These are phyloP conservation scores for Fusarium chaquense DNA, from an alignment of 2,329 filamentous ascomycete genomes.

Conservation along the genomic window DNA sequence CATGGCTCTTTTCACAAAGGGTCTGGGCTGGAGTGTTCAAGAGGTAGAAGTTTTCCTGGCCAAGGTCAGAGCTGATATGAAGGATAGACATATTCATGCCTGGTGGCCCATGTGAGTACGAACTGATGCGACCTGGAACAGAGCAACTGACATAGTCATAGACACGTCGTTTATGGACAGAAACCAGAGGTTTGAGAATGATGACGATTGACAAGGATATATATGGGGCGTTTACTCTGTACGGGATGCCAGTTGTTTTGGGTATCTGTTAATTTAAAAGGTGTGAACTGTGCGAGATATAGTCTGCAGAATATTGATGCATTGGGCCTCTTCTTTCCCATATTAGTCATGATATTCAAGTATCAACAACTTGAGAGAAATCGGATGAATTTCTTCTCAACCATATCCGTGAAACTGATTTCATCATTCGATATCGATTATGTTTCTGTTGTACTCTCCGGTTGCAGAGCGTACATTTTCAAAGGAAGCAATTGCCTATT, in stretches of 20 bases:
- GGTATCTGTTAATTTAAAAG: not conserved
- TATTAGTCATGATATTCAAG: not conserved
- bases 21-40: conserved; percentile 51
- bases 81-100: conserved; percentile 51
- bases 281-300: not conserved
- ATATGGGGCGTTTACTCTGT: no score
- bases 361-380: not conserved
- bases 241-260: not conserved
- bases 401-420: not conserved
- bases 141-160: not conserved
- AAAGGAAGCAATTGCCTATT: conserved; percentile 71
- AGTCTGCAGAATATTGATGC: not conserved
- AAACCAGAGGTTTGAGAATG: conserved; percentile 27
- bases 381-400: not conserved
- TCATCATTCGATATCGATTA: not conserved
- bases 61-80: conserved; percentile 52
- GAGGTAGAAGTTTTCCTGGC: conserved; percentile 52
- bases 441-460: conserved; percentile 43
- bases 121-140: rapidly evolving
- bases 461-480: conserved; percentile 80
- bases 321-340: not conserved
- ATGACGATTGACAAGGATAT: not conserved
- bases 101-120: conserved; percentile 56
- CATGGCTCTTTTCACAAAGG: conserved; percentile 55
- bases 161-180: conserved; percentile 45